Evolutionary conservation across 768 basidiomycete genomes (phyloP), one percentile per base, ranked within the genome.

Genomic region (Lentinus brumalis): DNA sequence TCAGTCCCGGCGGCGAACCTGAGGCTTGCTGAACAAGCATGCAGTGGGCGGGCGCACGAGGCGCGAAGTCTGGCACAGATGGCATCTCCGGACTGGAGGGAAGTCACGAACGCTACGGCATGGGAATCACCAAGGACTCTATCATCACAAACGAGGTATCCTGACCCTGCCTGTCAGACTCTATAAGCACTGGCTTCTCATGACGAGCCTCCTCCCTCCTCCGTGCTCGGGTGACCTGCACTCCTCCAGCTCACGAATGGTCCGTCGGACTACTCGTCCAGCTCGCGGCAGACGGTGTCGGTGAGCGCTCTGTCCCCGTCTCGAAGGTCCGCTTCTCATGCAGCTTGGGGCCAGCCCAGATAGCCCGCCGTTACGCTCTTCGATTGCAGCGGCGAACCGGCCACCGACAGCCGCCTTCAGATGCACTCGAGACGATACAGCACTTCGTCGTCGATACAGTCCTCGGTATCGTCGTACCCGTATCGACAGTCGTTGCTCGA

Each of bases 401-500:
- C 11, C 6, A 26, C 21, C 29, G 3, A 14, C 15, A 21, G 4
- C 29, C 49, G 7, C 26, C 32, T 35, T 18, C 16, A 47, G 53
- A 16, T 18, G 31, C 30, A 21, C 29, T 53, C 62, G 31, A 53
- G 51, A 45, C 55, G 61, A 30, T 53, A 62, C n/a, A 62, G 62
- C 57, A 44, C 56, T 10, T 54, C 51, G 15, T 35, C 50, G 16
- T 14, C 46, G 18, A 55, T 49, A 41, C 31, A 53, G 30, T 39
- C 51, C n/a, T 29, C 55, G 31, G 46, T 35, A 16, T 39, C 56
- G n/a, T 57, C 60, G 15, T 62, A 62, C 38, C 66, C 62, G 2
- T 58, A 56, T 30, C 59, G 62, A 4, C 60, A 63, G 45, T 59
- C 62, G 15, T 41, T 62, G 2, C 47, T 53, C 40, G 63, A 64